Base-by-base conservation (phyloP, 768 basidiomycete species). In the Boletus barrowsii region DNA sequence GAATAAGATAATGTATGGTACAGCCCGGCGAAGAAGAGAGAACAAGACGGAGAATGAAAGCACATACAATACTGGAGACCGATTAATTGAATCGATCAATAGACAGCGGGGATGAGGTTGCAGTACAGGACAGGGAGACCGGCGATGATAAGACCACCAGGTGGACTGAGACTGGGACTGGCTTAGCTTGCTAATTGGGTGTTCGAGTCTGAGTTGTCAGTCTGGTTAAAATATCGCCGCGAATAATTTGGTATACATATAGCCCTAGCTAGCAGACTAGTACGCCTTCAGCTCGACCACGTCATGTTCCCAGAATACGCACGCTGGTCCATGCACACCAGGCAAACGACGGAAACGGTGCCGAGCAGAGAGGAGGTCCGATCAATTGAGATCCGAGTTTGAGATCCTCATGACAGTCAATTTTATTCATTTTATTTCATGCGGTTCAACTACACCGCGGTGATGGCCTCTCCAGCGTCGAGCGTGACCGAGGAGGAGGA, bases 361-460 rank as follows among this genome's bases (percentile, higher is more conserved):
- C 67, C 62, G 66, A 68, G 59, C 42, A 30, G 44, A 18, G 47
- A 48, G 53, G 45, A 22, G 56, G 32, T 58, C 63, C 62, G 67
- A 68, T 68, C 68, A 60, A 47, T 44, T 42, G 48, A 62, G 69
- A 70, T 68, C 68, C 64, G 59, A 42, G 36, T 42, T 17, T 42
- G 56, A 68, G 67, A 70, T 70, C 57, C 51, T 47, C 49, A 35
- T 18, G 32, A 47, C 36, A 22, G 24, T 47, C 33, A 0, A 35
- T 26, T 29, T 33, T 29, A 35, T 6, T 4, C 33, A 14, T 35
- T 35, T 35, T 35, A 35, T 14, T 29, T 29, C 29, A 9, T 29
- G 29, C 29, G 26, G 26, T 29, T 8, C 22, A 22, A 3, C 22
- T 29, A 9, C 29, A 29, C 29, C 29, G 29, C 29, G 29, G 29